These are phyloP conservation scores for Pyricularia sp. DNA, from an alignment of 2,329 filamentous ascomycete species.

Conservation along the genomic window DNA sequence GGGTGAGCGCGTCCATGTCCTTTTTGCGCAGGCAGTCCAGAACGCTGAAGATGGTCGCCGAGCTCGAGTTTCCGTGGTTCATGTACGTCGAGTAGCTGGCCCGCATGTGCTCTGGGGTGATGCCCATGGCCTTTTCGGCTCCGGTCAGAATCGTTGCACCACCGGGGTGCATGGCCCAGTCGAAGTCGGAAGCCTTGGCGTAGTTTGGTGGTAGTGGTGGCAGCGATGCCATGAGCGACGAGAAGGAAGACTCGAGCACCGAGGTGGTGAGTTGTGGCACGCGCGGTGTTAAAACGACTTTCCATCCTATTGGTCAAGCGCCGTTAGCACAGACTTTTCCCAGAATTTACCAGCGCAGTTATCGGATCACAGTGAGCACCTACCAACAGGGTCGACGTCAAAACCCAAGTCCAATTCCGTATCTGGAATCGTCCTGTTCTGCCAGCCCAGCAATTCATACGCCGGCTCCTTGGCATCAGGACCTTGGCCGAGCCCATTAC, in stretches of 20 bases:
- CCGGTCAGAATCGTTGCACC: constrained; percentile 57
- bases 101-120: constrained; percentile 54
- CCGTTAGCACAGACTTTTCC: not conserved
- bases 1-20: constrained; percentile 49
- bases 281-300: constrained; percentile 52
- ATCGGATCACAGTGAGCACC: constrained; percentile 11
- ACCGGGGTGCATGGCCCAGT: constrained; percentile 67
- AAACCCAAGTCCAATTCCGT: constrained; percentile 56
- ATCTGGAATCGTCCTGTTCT: constrained; percentile 51
- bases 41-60: constrained; percentile 60
- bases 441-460: constrained; percentile 57
- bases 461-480: constrained; percentile 26
- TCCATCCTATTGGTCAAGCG: constrained; percentile 40
- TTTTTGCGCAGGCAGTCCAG: constrained; percentile 50
- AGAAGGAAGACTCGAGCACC: constrained; percentile 43
- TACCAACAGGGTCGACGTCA: constrained; percentile 52
- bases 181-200: constrained; percentile 46
- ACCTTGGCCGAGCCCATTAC: constrained; percentile 45
- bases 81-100: constrained; percentile 63
- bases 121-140: constrained; percentile 46
- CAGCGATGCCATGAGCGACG: constrained; percentile 40
- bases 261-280: constrained; percentile 48
- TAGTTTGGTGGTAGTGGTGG: constrained; percentile 31
- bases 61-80: constrained; percentile 59
- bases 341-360: not conserved